Evolutionary conservation across 129 eudicot species (phyloP).

Genomic region (Artemisia annua): DNA sequence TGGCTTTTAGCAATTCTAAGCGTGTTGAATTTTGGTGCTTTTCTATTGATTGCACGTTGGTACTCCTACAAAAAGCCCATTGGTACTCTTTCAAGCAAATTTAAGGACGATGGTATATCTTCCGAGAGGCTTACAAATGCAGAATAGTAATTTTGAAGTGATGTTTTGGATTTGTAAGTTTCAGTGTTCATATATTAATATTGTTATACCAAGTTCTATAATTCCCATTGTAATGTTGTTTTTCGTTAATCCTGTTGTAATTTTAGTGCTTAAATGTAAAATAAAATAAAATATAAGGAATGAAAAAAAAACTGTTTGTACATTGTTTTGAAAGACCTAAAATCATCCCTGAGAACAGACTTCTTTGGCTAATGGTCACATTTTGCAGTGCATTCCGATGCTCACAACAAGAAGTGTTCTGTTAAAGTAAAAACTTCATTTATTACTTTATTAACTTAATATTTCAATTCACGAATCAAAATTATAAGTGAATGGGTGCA

Average conservation of each 20-base stretch:
- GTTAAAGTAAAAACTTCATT: too few relatives aligned
- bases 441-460: too few relatives aligned
- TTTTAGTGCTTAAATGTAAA: constrained; percentile 1
- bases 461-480: too few relatives aligned
- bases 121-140: constrained; percentile 18
- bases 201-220: background rate
- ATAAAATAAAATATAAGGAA: background rate
- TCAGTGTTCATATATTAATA: background rate
- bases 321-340: background rate
- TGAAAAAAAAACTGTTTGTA: background rate
- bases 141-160: constrained; percentile 8
- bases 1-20: constrained; percentile 54
- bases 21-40: constrained; percentile 45
- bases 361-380: background rate
- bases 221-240: background rate
- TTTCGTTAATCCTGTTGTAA: constrained; percentile 2
- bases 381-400: background rate
- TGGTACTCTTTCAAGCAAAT: constrained; percentile 31
- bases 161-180: background rate
- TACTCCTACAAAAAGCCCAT: constrained; percentile 46
- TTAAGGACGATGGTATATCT: constrained; percentile 10
- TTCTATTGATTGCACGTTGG: constrained; percentile 42
- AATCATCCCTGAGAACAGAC: background rate
- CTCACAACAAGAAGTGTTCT: too few relatives aligned
- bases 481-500: too few relatives aligned